phyloP scores from a whole-genome alignment of 1,284 basidiomycete genomes.

The Cutaneotrichosporon sp. region DNA sequence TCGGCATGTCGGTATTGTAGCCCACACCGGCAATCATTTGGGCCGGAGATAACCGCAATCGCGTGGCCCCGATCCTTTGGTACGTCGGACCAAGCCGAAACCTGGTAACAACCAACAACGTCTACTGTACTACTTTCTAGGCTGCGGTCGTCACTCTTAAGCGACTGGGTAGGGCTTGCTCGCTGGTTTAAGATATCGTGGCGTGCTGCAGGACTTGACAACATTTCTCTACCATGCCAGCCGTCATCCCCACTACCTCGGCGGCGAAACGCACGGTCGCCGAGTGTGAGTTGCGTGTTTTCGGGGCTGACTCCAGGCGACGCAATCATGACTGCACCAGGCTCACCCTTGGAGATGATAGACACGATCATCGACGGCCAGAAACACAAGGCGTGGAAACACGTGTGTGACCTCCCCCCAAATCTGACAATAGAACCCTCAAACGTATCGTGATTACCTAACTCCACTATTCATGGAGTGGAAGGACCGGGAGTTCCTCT shows the following conservation, averaged over 20 bases:
- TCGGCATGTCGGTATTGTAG: background rate
- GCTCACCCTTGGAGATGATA: constrained; percentile 43
- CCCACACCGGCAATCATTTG: background rate
- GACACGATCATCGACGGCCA: constrained; percentile 32
- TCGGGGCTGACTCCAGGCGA: constrained; percentile 5
- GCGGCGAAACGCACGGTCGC: constrained; percentile 7
- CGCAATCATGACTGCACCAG: constrained; percentile 24
- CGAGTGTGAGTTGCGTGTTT: background rate
- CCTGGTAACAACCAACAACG: background rate
- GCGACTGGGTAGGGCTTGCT: no score
- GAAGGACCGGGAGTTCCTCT: constrained; percentile 7
- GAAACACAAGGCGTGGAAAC: constrained; percentile 38
- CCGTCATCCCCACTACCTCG: background rate
- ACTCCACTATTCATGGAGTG: constrained; percentile 1
- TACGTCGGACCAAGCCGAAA: background rate
- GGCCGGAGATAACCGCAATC: background rate
- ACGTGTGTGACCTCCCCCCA: constrained; percentile 27
- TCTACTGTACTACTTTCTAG: no score
- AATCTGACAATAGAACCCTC: background rate
- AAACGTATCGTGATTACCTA: constrained; percentile 9
- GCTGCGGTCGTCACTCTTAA: no score
- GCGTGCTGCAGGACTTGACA: no score
- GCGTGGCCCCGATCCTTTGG: background rate
- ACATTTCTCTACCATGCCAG: background rate
- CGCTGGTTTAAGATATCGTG: no score